Base-by-base conservation (phyloP, 129 eudicot species). In the Tanacetum coccineum region DNA sequence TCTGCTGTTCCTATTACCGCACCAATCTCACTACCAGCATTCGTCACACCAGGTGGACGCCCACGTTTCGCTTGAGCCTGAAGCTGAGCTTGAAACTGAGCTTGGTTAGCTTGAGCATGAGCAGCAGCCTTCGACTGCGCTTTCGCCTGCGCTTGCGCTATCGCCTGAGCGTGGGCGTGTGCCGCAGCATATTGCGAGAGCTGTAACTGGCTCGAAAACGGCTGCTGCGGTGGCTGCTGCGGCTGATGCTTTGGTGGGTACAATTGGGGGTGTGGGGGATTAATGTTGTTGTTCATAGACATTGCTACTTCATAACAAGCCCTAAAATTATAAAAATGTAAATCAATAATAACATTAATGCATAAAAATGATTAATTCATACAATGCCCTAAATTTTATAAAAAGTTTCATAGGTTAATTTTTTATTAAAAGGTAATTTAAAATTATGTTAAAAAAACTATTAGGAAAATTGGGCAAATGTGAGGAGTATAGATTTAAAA, bases 11-110 rank as follows among this genome's bases (percentile, higher is more conserved):
- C 42, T 75, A 66, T 67, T 66, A 13, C 95, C 26, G 89, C 79
- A 76, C 83, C 92, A 9, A 95, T 78, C 40, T 17, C 54, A 5
- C 62, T 62, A 64, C 78, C 84, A 58, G 80, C 15, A 56, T 73
- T 74, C 0, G 78, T 15, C 22, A 74, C 72, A 22, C 87, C 87
- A 62, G 95, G 96, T 30, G 98, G 98, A 15, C 92, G 78, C 4
- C 79, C 89, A 25, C 87, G 80, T 74, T 86, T 93, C 9, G 78
- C 74, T 62, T 85, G 96, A 64, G 95, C 90, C 26, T 85, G 96
- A 18, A 88, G 69, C 75, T 84, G 95, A 9, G 89, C 89, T 66
- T 84, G 95, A 26, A 84, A 79, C 25, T 85, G 90, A 4, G 96
- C 97, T 46, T 83, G 87, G 19, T 82, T 85, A 10, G 81, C 83